A percentile compares a stretch with the other conserved stretches of the same genome.
Conservation (phyloP, 2,329 filamentous ascomycete genomes). For the Rutstroemia sp. region DNA sequence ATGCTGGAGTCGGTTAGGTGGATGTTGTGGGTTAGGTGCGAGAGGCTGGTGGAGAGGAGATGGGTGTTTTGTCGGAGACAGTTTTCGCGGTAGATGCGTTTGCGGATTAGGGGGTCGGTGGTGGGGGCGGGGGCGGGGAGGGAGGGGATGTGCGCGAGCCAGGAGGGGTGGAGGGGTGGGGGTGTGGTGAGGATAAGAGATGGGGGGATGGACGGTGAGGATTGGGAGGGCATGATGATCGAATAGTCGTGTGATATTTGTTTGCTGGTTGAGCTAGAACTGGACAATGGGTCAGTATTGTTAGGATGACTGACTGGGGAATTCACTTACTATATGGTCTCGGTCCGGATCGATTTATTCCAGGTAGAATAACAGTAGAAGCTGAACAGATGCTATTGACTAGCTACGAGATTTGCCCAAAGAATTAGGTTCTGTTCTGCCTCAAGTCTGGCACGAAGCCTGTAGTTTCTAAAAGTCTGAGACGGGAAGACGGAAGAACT, state of each 20-base stretch:
- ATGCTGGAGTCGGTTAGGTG: constrained; percentile 6
- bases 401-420: too few relatives aligned
- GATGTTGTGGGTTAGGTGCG: constrained; percentile 33
- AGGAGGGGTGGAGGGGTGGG: not conserved
- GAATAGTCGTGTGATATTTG: not conserved
- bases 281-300: too few relatives aligned
- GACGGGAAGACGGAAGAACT: too few relatives aligned
- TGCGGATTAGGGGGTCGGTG: not conserved
- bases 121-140: not conserved
- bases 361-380: too few relatives aligned
- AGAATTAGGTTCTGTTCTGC: too few relatives aligned
- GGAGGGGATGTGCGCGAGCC: constrained; percentile 1
- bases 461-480: too few relatives aligned
- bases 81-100: constrained; percentile 33
- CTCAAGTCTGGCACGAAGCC: too few relatives aligned
- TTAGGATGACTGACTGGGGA: too few relatives aligned
- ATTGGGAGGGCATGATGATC: not conserved
- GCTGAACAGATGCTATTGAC: too few relatives aligned
- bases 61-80: constrained; percentile 33
- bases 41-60: constrained; percentile 33
- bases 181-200: not conserved
- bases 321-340: too few relatives aligned
- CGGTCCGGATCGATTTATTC: too few relatives aligned
- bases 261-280: not conserved
- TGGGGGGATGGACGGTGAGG: not conserved